Evolutionary conservation across 768 basidiomycete species (phyloP).

Genomic region (Boletellus ananas): DNA sequence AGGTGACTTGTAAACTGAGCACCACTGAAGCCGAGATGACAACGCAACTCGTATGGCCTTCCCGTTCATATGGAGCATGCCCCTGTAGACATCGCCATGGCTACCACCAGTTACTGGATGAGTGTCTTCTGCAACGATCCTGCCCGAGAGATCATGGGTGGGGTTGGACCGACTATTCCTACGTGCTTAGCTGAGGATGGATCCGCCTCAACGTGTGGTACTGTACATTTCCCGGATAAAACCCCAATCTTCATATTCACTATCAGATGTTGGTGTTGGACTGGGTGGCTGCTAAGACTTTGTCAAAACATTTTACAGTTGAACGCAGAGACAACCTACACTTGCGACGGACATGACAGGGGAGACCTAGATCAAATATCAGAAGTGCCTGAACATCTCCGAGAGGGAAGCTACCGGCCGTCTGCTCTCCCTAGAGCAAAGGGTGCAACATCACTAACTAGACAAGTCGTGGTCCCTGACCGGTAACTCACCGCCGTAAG

Average conservation of each 20-base stretch:
- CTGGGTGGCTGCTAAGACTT: slow-evolving; percentile 4
- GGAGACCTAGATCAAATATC: neutral
- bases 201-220: neutral
- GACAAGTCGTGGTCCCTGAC: neutral
- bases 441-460: neutral
- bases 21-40: neutral
- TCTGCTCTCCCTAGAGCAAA: neutral
- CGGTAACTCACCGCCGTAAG: neutral
- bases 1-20: neutral
- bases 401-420: neutral
- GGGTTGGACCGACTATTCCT: slow-evolving; percentile 9
- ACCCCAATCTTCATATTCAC: slow-evolving; percentile 1
- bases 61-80: slow-evolving; percentile 12
- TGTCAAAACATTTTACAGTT: neutral
- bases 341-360: too few relatives aligned
- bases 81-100: slow-evolving; percentile 20
- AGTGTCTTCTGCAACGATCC: slow-evolving; percentile 5
- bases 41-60: slow-evolving; percentile 8
- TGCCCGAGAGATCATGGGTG: slow-evolving; percentile 13
- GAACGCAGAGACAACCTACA: neutral
- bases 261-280: neutral
- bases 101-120: slow-evolving; percentile 19
- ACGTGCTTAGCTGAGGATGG: neutral
- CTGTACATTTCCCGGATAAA: slow-evolving; percentile 14
- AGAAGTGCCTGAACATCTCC: neutral